Base-by-base conservation (phyloP, 345 rosid species). In the Salix udensis region DNA sequence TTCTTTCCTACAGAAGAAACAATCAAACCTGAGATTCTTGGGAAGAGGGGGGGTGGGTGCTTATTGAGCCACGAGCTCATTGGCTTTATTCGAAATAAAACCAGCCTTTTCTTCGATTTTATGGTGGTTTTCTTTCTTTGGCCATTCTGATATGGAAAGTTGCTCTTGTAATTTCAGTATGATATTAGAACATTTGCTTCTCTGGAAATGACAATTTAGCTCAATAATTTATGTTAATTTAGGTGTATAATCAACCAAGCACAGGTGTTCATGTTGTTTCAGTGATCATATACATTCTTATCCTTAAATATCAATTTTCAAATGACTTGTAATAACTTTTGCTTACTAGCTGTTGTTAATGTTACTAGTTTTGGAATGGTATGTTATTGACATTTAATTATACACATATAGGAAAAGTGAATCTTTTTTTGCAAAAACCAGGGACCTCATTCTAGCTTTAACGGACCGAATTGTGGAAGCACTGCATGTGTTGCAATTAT, bases 371-470 rank as follows among this genome's bases (percentile, higher is more conserved):
- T 23, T 58, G 64, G 24, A 58, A 58, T 58, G 13, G 14, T 23
- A 58, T 58, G 28, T 9, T 58, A 58, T 10, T 23, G 26, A n/a
- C 6, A 58, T 58, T 10, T 58, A 58, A 23, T 7, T 42, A 42
- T 12, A 42, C n/a, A 30, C 6, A 11, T 19, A 15, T 40, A 37
- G 44, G n/a, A 61, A 34, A n/a, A 73, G 37, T 36, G 31, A 44
- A 28, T 30, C 36, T 61, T 61, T 6, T 52, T 73, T 60, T 36
- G 34, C 23, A 31, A 67, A 73, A 64, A 76, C 48, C 84, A 93
- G 98, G 98, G 99, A 23, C 98, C 94, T 81, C 99, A 91, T 78
- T 91, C 99, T 80, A 96, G 91, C 81, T 94, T 92, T 77, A 13
- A 89, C 76, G 98, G 98, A 78, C 98, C 98, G 52, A 89, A 82